Evolutionary conservation across 1,284 basidiomycete genomes (phyloP).

Genomic region (Apiotrichum laibachii): DNA sequence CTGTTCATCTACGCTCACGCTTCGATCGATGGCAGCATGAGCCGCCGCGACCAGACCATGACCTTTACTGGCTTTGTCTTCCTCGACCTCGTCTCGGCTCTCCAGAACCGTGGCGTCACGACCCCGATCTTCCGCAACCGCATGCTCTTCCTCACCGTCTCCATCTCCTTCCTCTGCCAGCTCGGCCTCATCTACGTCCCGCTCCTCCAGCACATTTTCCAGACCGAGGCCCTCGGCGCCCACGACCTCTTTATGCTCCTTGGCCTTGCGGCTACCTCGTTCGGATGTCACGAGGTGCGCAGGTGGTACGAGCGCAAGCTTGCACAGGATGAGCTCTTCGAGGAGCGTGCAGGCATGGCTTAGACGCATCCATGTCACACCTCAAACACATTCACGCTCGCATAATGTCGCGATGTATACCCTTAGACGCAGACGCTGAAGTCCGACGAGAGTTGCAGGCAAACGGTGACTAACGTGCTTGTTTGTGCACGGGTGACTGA

Average conservation of each 20-base stretch:
- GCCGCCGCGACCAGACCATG: constrained; percentile 88
- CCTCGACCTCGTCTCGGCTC: constrained; percentile 88
- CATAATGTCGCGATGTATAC: not conserved
- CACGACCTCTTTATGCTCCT: constrained; percentile 72
- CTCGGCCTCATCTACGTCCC: constrained; percentile 86
- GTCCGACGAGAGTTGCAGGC: not conserved
- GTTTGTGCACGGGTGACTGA: too few relatives aligned
- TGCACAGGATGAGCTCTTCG: constrained; percentile 29
- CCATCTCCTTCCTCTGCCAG: constrained; percentile 76
- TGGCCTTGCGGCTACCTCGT: constrained; percentile 66
- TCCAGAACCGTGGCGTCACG: constrained; percentile 88
- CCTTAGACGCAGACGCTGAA: not conserved
- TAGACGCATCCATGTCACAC: not conserved
- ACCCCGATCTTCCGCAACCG: constrained; percentile 75
- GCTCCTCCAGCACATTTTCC: constrained; percentile 86
- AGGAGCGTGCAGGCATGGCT: constrained; percentile 3
- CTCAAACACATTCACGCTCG: not conserved
- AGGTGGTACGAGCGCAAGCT: constrained; percentile 69
- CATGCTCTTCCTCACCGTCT: constrained; percentile 85
- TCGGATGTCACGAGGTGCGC: constrained; percentile 74
- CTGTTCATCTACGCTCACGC: constrained; percentile 83
- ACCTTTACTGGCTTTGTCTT: constrained; percentile 97
- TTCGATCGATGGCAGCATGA: constrained; percentile 74
- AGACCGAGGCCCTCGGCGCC: constrained; percentile 73
- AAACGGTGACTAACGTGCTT: too few relatives aligned